These are phyloP conservation scores for Batkoa obscura DNA, from an alignment of 371 early-diverging fungal species.

Conservation along the genomic window DNA sequence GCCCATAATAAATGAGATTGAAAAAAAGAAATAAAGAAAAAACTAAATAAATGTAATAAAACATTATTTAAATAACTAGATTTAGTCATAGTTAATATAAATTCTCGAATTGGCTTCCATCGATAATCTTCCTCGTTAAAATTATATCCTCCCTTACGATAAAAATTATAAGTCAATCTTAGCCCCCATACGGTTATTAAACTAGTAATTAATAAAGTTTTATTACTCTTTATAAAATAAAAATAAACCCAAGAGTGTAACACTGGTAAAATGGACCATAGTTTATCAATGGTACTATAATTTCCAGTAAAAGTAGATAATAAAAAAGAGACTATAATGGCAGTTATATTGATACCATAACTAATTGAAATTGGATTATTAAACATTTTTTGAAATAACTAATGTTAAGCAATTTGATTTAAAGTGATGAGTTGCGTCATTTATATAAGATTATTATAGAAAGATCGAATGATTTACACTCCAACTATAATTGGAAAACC, in stretches of 20 bases:
- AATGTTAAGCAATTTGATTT: too few relatives aligned
- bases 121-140: conserved; percentile 51
- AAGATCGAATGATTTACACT: too few relatives aligned
- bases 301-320: neutral
- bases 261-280: conserved; percentile 52
- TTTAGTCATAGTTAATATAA: neutral
- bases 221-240: neutral
- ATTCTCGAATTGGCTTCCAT: conserved; percentile 30
- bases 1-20: conserved; percentile 48
- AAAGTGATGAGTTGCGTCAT: too few relatives aligned
- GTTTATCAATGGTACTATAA: conserved; percentile 21
- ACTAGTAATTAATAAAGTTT: conserved; percentile 21
- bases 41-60: conserved; percentile 48
- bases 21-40: conserved; percentile 47
- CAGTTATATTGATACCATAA: too few relatives aligned
- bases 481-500: too few relatives aligned
- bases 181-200: conserved; percentile 53
- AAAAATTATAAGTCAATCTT: conserved; percentile 62
- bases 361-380: too few relatives aligned
- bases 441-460: too few relatives aligned
- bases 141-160: conserved; percentile 60
- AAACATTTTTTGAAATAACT: too few relatives aligned
- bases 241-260: conserved; percentile 34
- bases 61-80: conserved; percentile 13
- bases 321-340: too few relatives aligned